phyloP scores from a whole-genome alignment of 2,329 filamentous ascomycete genomes.

The Metarhizium sp. region DNA sequence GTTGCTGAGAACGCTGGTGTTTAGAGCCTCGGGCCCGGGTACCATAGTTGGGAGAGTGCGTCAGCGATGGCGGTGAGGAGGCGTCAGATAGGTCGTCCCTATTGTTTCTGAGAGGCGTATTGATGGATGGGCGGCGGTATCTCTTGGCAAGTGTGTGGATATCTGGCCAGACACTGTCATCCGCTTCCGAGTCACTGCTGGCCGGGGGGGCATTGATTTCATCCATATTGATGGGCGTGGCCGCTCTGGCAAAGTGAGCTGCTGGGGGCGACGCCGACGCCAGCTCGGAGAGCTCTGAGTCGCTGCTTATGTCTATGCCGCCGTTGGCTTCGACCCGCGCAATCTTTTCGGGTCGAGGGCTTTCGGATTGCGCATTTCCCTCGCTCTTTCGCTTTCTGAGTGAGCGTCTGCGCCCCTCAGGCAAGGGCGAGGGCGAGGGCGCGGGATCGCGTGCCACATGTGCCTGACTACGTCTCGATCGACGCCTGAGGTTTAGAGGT shows the following conservation, averaged over 20 bases:
- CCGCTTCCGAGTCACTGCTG: conserved; percentile 40
- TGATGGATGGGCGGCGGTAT: conserved; percentile 27
- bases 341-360: conserved; percentile 27
- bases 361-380: conserved; percentile 28
- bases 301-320: conserved; percentile 19
- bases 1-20: conserved; percentile 28
- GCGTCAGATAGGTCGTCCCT: conserved; percentile 36
- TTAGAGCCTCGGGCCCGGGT: conserved; percentile 20
- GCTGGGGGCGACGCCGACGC: conserved; percentile 25
- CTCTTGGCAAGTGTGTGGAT: conserved; percentile 40
- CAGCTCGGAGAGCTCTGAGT: conserved; percentile 28
- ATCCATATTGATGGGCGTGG: conserved; percentile 37
- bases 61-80: conserved; percentile 57
- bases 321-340: conserved; percentile 18
- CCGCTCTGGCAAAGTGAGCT: conserved; percentile 19
- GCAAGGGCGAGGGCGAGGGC: conserved; percentile 16
- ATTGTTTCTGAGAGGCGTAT: conserved; percentile 28
- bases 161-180: conserved; percentile 40
- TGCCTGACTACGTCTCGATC: conserved; percentile 21
- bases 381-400: conserved; percentile 48
- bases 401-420: conserved; percentile 16
- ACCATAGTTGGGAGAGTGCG: conserved; percentile 52
- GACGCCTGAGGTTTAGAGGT: conserved; percentile 40
- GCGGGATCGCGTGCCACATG: conserved; percentile 13
- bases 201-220: conserved; percentile 45